Percentiles rank a stretch among this genome's conserved stretches.
Conservation (phyloP, 148 eudicot genomes). For the Chenopodium album region DNA sequence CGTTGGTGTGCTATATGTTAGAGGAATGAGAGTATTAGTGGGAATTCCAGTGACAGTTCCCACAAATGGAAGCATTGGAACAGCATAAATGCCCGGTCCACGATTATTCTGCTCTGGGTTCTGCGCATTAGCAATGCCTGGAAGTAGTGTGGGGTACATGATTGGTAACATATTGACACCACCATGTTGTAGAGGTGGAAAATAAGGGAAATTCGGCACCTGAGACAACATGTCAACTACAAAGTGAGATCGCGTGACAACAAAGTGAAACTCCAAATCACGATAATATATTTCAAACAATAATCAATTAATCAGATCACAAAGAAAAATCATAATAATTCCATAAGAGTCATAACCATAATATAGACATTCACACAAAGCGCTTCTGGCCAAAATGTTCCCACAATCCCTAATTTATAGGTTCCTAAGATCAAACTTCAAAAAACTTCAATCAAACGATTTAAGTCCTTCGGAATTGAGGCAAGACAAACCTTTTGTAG, state of each 20-base stretch:
- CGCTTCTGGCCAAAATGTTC: no score
- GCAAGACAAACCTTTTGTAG: background rate
- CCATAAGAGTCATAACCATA: background rate
- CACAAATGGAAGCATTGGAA: conserved; percentile 60
- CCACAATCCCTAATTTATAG: background rate
- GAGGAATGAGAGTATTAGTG: conserved; percentile 78
- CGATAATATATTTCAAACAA: background rate
- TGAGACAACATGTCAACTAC: conserved; percentile 24
- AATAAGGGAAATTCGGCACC: conserved; percentile 37
- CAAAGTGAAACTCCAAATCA: background rate
- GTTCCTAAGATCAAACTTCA: background rate
- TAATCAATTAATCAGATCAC: background rate
- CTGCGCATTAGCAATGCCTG: conserved; percentile 49
- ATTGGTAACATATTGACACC: conserved; percentile 56
- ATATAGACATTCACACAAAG: background rate
- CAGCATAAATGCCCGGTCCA: conserved; percentile 95
- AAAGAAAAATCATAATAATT: background rate
- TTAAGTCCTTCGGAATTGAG: background rate
- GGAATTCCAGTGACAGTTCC: conserved; percentile 67
- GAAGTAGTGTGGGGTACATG: conserved; percentile 77
- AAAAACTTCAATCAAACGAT: background rate
- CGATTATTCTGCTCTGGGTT: conserved; percentile 62
- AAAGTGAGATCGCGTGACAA: background rate
- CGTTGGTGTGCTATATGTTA: conserved; percentile 85
- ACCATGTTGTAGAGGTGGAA: conserved; percentile 46